A percentile compares a stretch with the other conserved stretches of the same genome.
Conservation (phyloP, 1,284 basidiomycete species). For the Neolentinus lepideus region DNA sequence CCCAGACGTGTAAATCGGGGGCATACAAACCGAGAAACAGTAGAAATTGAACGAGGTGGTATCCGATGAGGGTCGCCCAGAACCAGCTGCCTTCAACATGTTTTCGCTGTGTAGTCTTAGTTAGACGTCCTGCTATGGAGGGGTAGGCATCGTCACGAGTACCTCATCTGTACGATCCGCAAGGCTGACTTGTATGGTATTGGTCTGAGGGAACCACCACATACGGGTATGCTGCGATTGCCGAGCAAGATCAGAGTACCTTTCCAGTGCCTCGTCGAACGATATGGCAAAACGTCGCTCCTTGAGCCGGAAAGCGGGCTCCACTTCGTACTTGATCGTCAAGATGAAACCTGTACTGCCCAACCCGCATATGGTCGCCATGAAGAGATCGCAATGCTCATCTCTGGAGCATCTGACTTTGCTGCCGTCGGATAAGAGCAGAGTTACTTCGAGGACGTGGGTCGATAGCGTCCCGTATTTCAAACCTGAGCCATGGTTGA, state of each 20-base stretch:
- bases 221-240: slow-evolving; percentile 82
- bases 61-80: slow-evolving; percentile 61
- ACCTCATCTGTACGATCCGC: slow-evolving; percentile 78
- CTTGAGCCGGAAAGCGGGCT: slow-evolving; percentile 77
- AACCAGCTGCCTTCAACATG: slow-evolving; percentile 53
- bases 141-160: slow-evolving; percentile 1
- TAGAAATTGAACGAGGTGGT: slow-evolving; percentile 74
- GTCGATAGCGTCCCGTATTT: slow-evolving; percentile 79
- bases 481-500: slow-evolving; percentile 90
- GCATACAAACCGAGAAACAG: slow-evolving; percentile 65
- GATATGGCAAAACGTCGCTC: slow-evolving; percentile 66
- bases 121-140: slow-evolving; percentile 5
- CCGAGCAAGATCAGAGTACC: slow-evolving; percentile 49
- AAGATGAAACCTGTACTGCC: slow-evolving; percentile 92
- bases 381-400: slow-evolving; percentile 74
- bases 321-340: slow-evolving; percentile 71
- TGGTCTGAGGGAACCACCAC: slow-evolving; percentile 91
- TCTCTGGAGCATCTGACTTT: slow-evolving; percentile 61
- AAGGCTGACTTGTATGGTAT: slow-evolving; percentile 67
- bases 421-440: slow-evolving; percentile 71
- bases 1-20: slow-evolving; percentile 43
- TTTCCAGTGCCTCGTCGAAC: slow-evolving; percentile 58
- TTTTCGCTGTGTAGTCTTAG: slow-evolving; percentile 27
- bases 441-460: slow-evolving; percentile 67
- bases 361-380: slow-evolving; percentile 88